Evolutionary conservation across 2,329 filamentous ascomycete species (phyloP), one percentile per base, ranked within the genome.

Genomic region (Metarhizium anisopliae): DNA sequence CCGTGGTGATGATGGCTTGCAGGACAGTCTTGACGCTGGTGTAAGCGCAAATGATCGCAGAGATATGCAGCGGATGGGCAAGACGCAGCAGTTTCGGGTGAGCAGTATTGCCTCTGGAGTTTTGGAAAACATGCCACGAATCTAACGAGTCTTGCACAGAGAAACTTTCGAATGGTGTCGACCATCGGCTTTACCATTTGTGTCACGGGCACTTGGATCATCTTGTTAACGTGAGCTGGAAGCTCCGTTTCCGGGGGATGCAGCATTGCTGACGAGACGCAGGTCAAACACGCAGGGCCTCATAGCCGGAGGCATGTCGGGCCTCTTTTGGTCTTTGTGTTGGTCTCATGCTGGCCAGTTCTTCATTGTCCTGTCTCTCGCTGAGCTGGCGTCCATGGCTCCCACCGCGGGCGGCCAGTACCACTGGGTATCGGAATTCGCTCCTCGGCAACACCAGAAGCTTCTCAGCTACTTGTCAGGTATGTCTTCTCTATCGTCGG

Each of bases 341-440:
- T 61, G 58, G 58, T 36, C 59, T 4, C 56, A 60, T 30, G 20
- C 45, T 16, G 57, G 57, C 32, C 52, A 56, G 52, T 76, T 68
- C 60, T 63, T 77, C 13, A 60, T 71, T 13, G 53, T 70, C 66
- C 45, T 72, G 67, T 76, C 73, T 3, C 72, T 79, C 68, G 74
- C 75, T 6, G 77, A 79, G 59, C 76, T 79, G 70, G 75, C 74
- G 1, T 78, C 76, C 6, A 79, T 79, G 71, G 78, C 79, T 4
- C 81, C 81, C 0, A 83, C 78, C 0, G 74, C 75, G 4, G 80
- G 80, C 16, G 80, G 81, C 1, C 80, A 83, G 61, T 83, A 82
- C 58, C 78, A 81, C 60, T 82, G 79, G 79, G 78, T 81, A 1
- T 80, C 74, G 1, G 77, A 80, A 53, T 81, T 82, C 57, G 74